Evolutionary conservation across 2,329 filamentous ascomycete species (phyloP).

Genomic region (Mycosphaerelloides madeirae): DNA sequence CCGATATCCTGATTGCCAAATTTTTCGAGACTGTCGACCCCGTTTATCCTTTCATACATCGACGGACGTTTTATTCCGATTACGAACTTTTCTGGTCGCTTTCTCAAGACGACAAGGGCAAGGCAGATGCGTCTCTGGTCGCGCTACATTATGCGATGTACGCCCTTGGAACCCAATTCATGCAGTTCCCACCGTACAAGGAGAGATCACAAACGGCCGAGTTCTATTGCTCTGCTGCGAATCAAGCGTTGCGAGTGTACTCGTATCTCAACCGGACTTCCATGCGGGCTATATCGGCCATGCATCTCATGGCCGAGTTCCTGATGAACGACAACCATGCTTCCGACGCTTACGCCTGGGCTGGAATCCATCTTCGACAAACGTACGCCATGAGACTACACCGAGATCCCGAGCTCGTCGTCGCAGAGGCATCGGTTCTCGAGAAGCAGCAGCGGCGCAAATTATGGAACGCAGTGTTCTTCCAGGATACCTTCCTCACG

Average conservation of each 20-base stretch:
- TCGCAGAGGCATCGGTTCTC: slow-evolving; percentile 60
- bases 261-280: slow-evolving; percentile 73
- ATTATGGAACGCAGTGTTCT: slow-evolving; percentile 74
- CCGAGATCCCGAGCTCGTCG: slow-evolving; percentile 68
- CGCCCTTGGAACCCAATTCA: slow-evolving; percentile 73
- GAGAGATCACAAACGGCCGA: slow-evolving; percentile 72
- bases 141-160: slow-evolving; percentile 73
- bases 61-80: slow-evolving; percentile 69
- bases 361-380: slow-evolving; percentile 70
- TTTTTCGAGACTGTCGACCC: slow-evolving; percentile 64
- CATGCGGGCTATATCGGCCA: slow-evolving; percentile 68
- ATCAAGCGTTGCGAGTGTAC: slow-evolving; percentile 69
- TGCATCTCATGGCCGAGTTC: slow-evolving; percentile 79
- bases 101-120: slow-evolving; percentile 49
- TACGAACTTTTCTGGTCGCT: slow-evolving; percentile 75
- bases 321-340: slow-evolving; percentile 83
- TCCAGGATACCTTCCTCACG: slow-evolving; percentile 77
- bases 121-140: slow-evolving; percentile 63
- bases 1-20: slow-evolving; percentile 60
- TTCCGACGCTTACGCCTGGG: slow-evolving; percentile 77
- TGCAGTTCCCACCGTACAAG: slow-evolving; percentile 51
- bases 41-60: slow-evolving; percentile 75
- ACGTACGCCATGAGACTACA: slow-evolving; percentile 78
- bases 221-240: slow-evolving; percentile 72
- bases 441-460: slow-evolving; percentile 77